Conservation (phyloP, 2,329 filamentous ascomycete genomes). For the Botrytis cinerea region DNA sequence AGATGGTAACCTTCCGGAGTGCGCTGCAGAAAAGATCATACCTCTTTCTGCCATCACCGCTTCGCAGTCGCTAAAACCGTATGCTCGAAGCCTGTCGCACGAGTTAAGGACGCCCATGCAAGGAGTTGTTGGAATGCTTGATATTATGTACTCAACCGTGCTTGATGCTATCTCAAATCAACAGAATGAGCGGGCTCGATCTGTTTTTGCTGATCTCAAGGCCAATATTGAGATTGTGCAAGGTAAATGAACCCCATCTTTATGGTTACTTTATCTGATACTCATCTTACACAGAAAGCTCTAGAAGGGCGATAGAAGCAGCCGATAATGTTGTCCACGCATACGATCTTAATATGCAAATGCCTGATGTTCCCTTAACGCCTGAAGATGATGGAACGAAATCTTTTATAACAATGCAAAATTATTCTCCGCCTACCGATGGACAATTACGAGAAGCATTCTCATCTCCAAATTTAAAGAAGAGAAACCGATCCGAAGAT, state of each 20-base stretch:
- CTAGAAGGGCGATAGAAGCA: conserved; percentile 69
- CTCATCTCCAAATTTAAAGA: conserved; percentile 21
- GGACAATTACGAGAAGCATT: not conserved
- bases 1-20: conserved; percentile 38
- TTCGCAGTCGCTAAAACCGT: conserved; percentile 68
- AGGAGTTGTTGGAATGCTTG: conserved; percentile 73
- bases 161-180: conserved; percentile 63
- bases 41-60: conserved; percentile 58
- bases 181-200: conserved; percentile 51
- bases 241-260: conserved; percentile 46
- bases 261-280: not conserved
- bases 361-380: conserved; percentile 60
- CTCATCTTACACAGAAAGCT: conserved; percentile 56
- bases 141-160: conserved; percentile 74
- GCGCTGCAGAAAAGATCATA: conserved; percentile 47
- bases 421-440: not conserved
- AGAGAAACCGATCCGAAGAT: conserved; percentile 33
- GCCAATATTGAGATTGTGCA: conserved; percentile 72
- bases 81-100: conserved; percentile 71
- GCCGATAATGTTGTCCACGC: conserved; percentile 76
- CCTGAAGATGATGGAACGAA: conserved; percentile 30
- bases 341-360: conserved; percentile 73
- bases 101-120: conserved; percentile 75
- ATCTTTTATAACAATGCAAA: not conserved
- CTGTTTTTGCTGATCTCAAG: conserved; percentile 63